phyloP scores from a whole-genome alignment of 192 early-diverging fungal species.

The Entomortierella beljakovae region DNA sequence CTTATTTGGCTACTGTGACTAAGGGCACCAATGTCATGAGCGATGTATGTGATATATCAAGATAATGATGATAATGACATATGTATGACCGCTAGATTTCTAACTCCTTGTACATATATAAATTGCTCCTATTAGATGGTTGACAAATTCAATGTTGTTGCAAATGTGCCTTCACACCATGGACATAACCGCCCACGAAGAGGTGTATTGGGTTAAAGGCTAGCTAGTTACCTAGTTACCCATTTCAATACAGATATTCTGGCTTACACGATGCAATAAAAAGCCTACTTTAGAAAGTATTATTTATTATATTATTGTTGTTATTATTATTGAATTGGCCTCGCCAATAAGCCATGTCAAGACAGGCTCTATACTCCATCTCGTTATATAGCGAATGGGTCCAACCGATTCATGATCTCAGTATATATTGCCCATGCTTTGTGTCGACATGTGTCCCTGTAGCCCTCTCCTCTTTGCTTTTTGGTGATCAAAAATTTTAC shows the following conservation, averaged over 20 bases:
- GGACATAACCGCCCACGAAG: conserved; percentile 29
- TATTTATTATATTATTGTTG: not conserved
- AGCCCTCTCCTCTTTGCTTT: too few relatives aligned
- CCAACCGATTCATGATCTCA: too few relatives aligned
- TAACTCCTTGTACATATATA: not conserved
- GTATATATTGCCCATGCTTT: too few relatives aligned
- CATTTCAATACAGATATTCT: too few relatives aligned
- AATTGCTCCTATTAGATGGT: conserved; percentile 20
- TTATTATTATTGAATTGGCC: not conserved
- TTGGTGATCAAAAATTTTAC: too few relatives aligned
- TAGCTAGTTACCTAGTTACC: too few relatives aligned
- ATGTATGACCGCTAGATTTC: not conserved
- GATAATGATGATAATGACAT: not conserved
- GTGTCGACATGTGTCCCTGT: too few relatives aligned
- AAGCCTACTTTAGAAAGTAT: not conserved
- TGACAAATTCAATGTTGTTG: conserved; percentile 49
- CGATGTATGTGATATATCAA: conserved; percentile 57
- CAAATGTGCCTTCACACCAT: conserved; percentile 11
- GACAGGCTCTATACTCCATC: too few relatives aligned
- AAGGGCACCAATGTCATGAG: conserved; percentile 76
- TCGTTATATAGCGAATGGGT: too few relatives aligned
- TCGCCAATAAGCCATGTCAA: too few relatives aligned
- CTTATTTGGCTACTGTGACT: conserved; percentile 81
- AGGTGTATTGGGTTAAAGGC: conserved; percentile 34
- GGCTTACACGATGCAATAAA: too few relatives aligned